phyloP scores from a whole-genome alignment of 164 flowering plant genomes.

The Vitis amurensis region DNA sequence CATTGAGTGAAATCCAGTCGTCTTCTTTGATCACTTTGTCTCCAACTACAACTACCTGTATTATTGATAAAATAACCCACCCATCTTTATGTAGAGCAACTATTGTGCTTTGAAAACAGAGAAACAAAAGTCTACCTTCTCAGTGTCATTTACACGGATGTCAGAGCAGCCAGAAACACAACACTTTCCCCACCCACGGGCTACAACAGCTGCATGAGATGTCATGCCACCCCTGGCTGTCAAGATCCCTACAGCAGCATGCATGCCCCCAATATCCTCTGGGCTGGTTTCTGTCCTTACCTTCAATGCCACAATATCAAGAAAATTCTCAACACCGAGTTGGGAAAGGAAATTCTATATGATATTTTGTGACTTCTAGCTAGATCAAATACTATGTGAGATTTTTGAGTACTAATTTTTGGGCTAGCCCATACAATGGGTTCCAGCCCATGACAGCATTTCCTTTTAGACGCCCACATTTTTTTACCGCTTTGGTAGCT shows the following conservation, averaged over 20 bases:
- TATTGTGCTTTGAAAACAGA: background rate
- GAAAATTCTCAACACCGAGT: background rate
- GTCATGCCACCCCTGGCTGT: constrained; percentile 99
- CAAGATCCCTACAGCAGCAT: constrained; percentile 91
- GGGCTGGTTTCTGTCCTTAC: constrained; percentile 98
- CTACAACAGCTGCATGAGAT: constrained; percentile 99
- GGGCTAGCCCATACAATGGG: too few relatives aligned
- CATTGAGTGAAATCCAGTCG: constrained; percentile 94
- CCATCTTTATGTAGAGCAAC: background rate
- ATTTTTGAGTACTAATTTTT: background rate
- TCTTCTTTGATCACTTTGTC: constrained; percentile 66
- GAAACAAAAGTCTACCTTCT: constrained; percentile 46
- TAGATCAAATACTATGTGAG: background rate
- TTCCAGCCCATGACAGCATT: too few relatives aligned
- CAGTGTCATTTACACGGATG: constrained; percentile 76
- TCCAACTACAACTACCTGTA: constrained; percentile 66
- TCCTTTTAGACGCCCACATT: too few relatives aligned
- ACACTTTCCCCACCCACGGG: constrained; percentile 99
- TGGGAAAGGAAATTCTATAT: background rate
- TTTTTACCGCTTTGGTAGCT: too few relatives aligned
- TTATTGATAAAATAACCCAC: background rate
- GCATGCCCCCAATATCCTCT: constrained; percentile 99
- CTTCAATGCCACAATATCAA: constrained; percentile 31
- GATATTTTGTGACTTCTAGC: background rate
- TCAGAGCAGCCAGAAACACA: constrained; percentile 97